A percentile compares a stretch with the other conserved stretches of the same genome.
phyloP scores from a whole-genome alignment of 2,329 filamentous ascomycete species.

The Alternaria gansuensis region DNA sequence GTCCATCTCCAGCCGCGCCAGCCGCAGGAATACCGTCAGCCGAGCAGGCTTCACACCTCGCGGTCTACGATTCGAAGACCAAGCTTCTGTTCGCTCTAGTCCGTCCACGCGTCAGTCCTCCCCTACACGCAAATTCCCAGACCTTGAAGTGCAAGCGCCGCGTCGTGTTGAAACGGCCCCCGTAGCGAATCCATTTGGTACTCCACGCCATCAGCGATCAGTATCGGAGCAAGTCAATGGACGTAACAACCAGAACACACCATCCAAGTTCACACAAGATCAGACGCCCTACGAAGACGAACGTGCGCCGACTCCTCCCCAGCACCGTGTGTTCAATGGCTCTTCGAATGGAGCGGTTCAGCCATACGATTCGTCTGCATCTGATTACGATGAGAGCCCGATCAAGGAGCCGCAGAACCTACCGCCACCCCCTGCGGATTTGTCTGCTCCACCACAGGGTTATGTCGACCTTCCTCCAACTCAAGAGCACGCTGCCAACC shows the following conservation, averaged over 20 bases:
- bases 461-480: slow-evolving; percentile 81
- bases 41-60: slow-evolving; percentile 52
- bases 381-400: slow-evolving; percentile 44
- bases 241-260: slow-evolving; percentile 53
- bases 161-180: slow-evolving; percentile 58
- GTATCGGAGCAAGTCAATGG: slow-evolving; percentile 58
- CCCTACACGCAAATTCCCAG: slow-evolving; percentile 44
- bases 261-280: slow-evolving; percentile 54
- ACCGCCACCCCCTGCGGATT: slow-evolving; percentile 49
- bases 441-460: slow-evolving; percentile 65
- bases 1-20: slow-evolving; percentile 52
- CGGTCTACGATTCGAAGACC: slow-evolving; percentile 56
- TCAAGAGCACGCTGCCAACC: slow-evolving; percentile 78
- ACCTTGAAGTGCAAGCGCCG: slow-evolving; percentile 41
- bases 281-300: slow-evolving; percentile 45
- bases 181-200: slow-evolving; percentile 33
- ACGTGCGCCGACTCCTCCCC: slow-evolving; percentile 54
- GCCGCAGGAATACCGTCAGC: slow-evolving; percentile 56
- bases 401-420: slow-evolving; percentile 41
- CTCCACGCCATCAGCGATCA: slow-evolving; percentile 58
- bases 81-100: slow-evolving; percentile 53
- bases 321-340: slow-evolving; percentile 44
- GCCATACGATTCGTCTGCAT: slow-evolving; percentile 41
- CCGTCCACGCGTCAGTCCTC: slow-evolving; percentile 58
- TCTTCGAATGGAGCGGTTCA: slow-evolving; percentile 31